phyloP scores from a whole-genome alignment of 257 asterid genomes.

The Solanum dulcamara region DNA sequence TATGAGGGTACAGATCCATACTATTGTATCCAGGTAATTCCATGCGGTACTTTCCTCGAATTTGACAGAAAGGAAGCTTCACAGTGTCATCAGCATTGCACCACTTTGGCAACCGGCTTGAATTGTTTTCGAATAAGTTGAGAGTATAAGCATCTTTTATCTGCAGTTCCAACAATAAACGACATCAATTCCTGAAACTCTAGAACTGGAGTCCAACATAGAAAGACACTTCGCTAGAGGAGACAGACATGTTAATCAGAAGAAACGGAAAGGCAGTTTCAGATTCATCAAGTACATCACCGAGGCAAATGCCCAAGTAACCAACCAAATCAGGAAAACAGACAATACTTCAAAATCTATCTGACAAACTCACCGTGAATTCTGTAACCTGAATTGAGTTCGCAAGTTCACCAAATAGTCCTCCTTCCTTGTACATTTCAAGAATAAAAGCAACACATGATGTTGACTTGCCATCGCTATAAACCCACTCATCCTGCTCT shows the following conservation, averaged over 20 bases:
- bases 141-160: constrained; percentile 80
- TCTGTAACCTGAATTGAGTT: constrained; percentile 77
- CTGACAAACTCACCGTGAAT: constrained; percentile 63
- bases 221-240: not conserved
- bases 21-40: constrained; percentile 73
- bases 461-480: constrained; percentile 74
- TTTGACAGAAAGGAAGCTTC: constrained; percentile 82
- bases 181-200: not conserved
- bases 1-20: constrained; percentile 60
- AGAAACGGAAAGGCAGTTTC: not conserved
- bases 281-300: not conserved
- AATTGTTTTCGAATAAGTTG: constrained; percentile 58
- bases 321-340: not conserved
- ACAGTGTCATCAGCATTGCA: constrained; percentile 78
- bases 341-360: not conserved
- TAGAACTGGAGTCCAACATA: not conserved
- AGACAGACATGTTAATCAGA: not conserved
- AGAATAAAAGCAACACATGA: constrained; percentile 89
- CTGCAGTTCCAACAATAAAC: constrained; percentile 29
- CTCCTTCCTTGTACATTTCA: constrained; percentile 86
- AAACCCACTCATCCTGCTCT: constrained; percentile 82
- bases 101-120: constrained; percentile 80
- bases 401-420: constrained; percentile 64
- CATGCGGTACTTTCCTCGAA: constrained; percentile 67
- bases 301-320: not conserved